phyloP scores from a whole-genome alignment of 2,329 filamentous ascomycete species.

The Rugonectria rugulosa region DNA sequence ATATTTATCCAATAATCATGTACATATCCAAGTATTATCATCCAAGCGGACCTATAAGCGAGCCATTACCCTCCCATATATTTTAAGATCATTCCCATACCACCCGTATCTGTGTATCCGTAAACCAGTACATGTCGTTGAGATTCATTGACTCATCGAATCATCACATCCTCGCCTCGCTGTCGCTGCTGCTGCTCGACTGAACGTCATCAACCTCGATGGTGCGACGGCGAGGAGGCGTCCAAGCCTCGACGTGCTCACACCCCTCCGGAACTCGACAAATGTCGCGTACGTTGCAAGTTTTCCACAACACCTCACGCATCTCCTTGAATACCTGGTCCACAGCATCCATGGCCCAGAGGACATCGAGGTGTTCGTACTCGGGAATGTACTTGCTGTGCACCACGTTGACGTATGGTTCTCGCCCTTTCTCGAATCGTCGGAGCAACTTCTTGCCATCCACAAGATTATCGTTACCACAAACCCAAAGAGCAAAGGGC shows the following conservation, averaged over 20 bases:
- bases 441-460: slow-evolving; percentile 79
- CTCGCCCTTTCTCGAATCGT: slow-evolving; percentile 77
- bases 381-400: slow-evolving; percentile 84
- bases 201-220: slow-evolving; percentile 25
- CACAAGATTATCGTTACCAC: slow-evolving; percentile 82
- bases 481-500: slow-evolving; percentile 88
- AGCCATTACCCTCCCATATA: neutral
- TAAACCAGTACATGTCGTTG: slow-evolving; percentile 4
- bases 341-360: slow-evolving; percentile 91
- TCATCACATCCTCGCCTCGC: slow-evolving; percentile 12
- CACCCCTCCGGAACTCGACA: slow-evolving; percentile 74
- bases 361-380: slow-evolving; percentile 93
- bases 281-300: slow-evolving; percentile 60
- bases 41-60: neutral
- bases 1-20: too few species aligned
- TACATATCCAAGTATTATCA: too few species aligned
- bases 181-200: slow-evolving; percentile 35
- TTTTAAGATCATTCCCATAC: too few species aligned
- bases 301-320: slow-evolving; percentile 84
- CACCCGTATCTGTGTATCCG: slow-evolving; percentile 4
- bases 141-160: slow-evolving; percentile 16
- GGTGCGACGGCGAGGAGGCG: slow-evolving; percentile 7
- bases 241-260: slow-evolving; percentile 56
- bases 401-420: slow-evolving; percentile 82
- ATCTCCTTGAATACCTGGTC: slow-evolving; percentile 85